phyloP scores from a whole-genome alignment of 345 rosid genomes.

The Pistacia atlantica region DNA sequence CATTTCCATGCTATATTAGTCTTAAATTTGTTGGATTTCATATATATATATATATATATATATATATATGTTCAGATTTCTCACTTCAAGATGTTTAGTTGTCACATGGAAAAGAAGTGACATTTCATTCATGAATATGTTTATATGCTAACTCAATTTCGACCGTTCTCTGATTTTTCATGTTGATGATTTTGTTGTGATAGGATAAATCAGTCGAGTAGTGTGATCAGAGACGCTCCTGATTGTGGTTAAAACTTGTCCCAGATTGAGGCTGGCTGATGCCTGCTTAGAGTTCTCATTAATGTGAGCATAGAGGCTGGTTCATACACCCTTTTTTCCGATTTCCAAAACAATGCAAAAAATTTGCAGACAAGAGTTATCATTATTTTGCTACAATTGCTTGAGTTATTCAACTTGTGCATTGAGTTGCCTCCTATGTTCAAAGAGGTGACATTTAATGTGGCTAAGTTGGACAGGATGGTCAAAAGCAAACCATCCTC shows the following conservation, averaged over 20 bases:
- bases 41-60: not conserved
- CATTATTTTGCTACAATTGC: slow-evolving; percentile 19
- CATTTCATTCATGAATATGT: not conserved
- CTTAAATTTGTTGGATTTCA: not conserved
- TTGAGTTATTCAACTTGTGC: not conserved
- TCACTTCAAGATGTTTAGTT: not conserved
- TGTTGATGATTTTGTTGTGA: not conserved
- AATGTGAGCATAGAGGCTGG: not conserved
- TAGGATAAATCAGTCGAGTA: slow-evolving; percentile 13
- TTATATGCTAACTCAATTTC: not conserved
- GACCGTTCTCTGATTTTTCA: not conserved
- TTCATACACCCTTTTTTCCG: not conserved
- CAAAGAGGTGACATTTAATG: slow-evolving; percentile 10
- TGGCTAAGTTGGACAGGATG: slow-evolving; percentile 9
- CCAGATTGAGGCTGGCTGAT: not conserved
- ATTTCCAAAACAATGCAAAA: not conserved
- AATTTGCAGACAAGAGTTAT: slow-evolving; percentile 2
- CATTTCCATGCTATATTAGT: not conserved
- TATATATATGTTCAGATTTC: not conserved
- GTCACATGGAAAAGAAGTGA: not conserved
- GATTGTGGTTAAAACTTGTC: not conserved
- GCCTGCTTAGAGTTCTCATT: not conserved
- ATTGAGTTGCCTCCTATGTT: slow-evolving; percentile 10
- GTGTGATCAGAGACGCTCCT: not conserved
- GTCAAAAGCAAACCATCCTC: slow-evolving; percentile 14